Evolutionary conservation across 805 yeast species (phyloP), one percentile per base, ranked within the genome.

Genomic region (Candida tammaniensis): DNA sequence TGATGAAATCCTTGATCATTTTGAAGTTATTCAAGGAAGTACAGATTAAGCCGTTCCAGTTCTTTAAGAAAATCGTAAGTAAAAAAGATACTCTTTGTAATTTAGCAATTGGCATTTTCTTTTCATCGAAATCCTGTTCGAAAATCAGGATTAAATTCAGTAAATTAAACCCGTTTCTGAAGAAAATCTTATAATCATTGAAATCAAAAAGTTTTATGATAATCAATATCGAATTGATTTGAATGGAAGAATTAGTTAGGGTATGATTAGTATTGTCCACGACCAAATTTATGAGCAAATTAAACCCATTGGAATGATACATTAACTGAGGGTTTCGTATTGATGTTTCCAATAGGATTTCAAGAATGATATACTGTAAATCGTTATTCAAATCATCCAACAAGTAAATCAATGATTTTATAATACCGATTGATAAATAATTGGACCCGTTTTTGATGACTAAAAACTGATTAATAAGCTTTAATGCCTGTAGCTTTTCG

Each of bases 401-500:
- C 1, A 80, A 61, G 0, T 85, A 70, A 3, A 83, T 76, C 2
- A 91, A 47, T 0, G 89, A 77, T 29, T 83, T 72, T 3, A 84
- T 70, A 3, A 86, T 70, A 0, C 89, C 89, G 12, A 74, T 65
- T 0, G 80, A 70, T 12, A 84, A 49, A 45, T 68, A 72, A 15
- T 64, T 55, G 5, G 68, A 58, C 2, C 87, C 91, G 24, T 53
- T 55, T 11, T 62, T 52, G 2, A 78, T 61, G 24, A 72, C 79
- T 2, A 84, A 48, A 38, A 84, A 76, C 20, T 70, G 64, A 18
- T 96, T 67, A 0, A 87, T 59, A 17, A 87, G 61, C 47, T 82
- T 83, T 20, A 91, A 49, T 0, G 94, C 93, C 49, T 88, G 87
- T 30, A 78, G 81, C 40, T 88, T 72, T 48, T 89, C 96, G 2